A percentile compares a stretch with the other conserved stretches of the same genome.
Evolutionary conservation across 805 yeast species (phyloP).

Genomic region (Jamesozyma spencerorum): DNA sequence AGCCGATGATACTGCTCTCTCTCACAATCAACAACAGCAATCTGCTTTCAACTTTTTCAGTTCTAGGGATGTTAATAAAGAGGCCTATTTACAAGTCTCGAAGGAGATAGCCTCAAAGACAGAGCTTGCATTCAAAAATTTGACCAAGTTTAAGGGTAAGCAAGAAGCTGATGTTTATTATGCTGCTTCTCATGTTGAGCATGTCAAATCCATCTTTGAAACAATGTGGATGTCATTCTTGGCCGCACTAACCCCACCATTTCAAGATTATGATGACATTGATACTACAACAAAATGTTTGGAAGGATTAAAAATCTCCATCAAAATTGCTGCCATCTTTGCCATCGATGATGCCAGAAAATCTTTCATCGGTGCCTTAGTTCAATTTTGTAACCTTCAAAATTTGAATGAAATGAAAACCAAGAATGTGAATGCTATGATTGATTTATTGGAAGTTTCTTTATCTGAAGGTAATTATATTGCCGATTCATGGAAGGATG

Average conservation of each 20-base stretch:
- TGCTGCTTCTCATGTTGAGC: slow-evolving; percentile 79
- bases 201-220: slow-evolving; percentile 87
- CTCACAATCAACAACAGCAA: slow-evolving; percentile 28
- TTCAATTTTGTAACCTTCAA: slow-evolving; percentile 75
- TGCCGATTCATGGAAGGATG: slow-evolving; percentile 73
- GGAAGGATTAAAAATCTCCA: slow-evolving; percentile 78
- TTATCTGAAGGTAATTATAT: slow-evolving; percentile 69
- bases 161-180: slow-evolving; percentile 49
- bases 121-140: slow-evolving; percentile 64
- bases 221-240: slow-evolving; percentile 94
- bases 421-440: slow-evolving; percentile 76
- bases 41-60: slow-evolving; percentile 53
- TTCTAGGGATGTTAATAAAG: slow-evolving; percentile 61
- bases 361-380: slow-evolving; percentile 82
- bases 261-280: slow-evolving; percentile 75
- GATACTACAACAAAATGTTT: slow-evolving; percentile 61
- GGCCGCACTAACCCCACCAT: slow-evolving; percentile 90
- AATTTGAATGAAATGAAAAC: slow-evolving; percentile 67
- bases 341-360: slow-evolving; percentile 76
- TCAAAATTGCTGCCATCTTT: slow-evolving; percentile 75
- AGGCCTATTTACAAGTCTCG: slow-evolving; percentile 87
- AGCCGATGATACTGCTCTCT: slow-evolving; percentile 45
- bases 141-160: slow-evolving; percentile 42
- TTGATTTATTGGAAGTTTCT: slow-evolving; percentile 65
- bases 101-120: slow-evolving; percentile 85